Evolutionary conservation across 345 rosid genomes (phyloP).

Genomic region (Citrus sp.): DNA sequence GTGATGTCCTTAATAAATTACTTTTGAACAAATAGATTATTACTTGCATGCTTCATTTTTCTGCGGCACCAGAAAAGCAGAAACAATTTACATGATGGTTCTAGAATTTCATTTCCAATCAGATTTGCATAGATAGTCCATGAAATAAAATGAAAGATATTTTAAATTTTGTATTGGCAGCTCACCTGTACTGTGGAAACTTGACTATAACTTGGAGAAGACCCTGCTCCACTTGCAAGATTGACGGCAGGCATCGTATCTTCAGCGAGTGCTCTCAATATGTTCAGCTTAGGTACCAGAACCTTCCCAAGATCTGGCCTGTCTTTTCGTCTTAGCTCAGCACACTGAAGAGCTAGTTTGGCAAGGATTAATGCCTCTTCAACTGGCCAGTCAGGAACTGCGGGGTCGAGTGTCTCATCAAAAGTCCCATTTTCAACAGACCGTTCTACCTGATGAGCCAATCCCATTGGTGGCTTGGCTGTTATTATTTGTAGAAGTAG

Average conservation of each 20-base stretch:
- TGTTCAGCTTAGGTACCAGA: conserved; percentile 69
- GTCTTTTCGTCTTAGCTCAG: conserved; percentile 77
- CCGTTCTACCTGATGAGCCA: conserved; percentile 58
- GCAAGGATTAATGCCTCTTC: conserved; percentile 58
- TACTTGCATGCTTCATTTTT: background rate
- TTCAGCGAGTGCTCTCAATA: conserved; percentile 61
- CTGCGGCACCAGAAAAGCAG: background rate
- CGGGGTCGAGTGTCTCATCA: conserved; percentile 45
- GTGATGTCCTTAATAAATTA: background rate
- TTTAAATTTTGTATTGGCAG: background rate
- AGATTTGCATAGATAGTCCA: background rate
- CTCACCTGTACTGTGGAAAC: conserved; percentile 39
- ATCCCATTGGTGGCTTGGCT: conserved; percentile 87
- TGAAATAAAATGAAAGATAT: background rate
- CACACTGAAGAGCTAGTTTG: conserved; percentile 62
- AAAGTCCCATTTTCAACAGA: conserved; percentile 64
- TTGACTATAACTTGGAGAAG: conserved; percentile 25
- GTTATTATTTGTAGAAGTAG: conserved; percentile 82
- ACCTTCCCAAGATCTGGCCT: conserved; percentile 74
- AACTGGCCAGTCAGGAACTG: conserved; percentile 72
- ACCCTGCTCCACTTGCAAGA: conserved; percentile 20
- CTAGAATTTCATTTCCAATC: background rate
- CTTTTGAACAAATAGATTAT: background rate
- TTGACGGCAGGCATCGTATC: conserved; percentile 33
- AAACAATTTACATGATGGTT: background rate